Conservation (phyloP, 352 stramenopile genomes). For the Pythium myriotylum region DNA sequence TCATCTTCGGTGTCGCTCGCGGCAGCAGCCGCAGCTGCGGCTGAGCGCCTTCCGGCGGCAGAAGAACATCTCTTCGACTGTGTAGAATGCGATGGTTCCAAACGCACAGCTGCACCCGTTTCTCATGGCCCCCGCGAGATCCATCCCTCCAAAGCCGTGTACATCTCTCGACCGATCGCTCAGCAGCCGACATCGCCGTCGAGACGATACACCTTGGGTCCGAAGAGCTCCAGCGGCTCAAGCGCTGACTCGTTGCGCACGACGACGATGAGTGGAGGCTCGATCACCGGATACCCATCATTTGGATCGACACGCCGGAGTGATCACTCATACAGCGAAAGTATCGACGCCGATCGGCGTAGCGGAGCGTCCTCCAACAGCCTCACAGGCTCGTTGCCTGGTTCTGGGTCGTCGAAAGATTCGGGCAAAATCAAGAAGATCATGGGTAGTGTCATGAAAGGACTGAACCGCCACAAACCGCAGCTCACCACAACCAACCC, state of each 20-base stretch:
- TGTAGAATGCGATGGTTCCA: slow-evolving; percentile 48
- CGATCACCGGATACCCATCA: slow-evolving; percentile 7
- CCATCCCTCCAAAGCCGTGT: slow-evolving; percentile 69
- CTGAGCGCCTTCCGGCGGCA: neutral
- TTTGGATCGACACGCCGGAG: neutral
- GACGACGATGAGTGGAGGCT: slow-evolving; percentile 3
- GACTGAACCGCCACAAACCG: slow-evolving; percentile 67
- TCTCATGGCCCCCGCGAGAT: slow-evolving; percentile 64
- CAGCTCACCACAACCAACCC: slow-evolving; percentile 13
- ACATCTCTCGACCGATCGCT: slow-evolving; percentile 53
- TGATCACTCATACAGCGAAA: neutral
- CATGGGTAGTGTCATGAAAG: slow-evolving; percentile 70
- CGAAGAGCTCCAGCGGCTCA: neutral
- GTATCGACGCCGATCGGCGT: slow-evolving; percentile 30
- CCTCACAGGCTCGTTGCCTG: slow-evolving; percentile 18
- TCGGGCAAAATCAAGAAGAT: slow-evolving; percentile 81
- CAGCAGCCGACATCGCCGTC: slow-evolving; percentile 11
- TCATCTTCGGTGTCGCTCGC: neutral
- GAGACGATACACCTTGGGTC: slow-evolving; percentile 9
- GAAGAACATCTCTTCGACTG: slow-evolving; percentile 66
- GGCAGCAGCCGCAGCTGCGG: neutral
- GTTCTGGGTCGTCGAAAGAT: slow-evolving; percentile 25
- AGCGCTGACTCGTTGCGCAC: slow-evolving; percentile 13
- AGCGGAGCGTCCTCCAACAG: slow-evolving; percentile 26
- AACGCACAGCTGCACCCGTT: slow-evolving; percentile 29